Evolutionary conservation across 208 protist genomes (phyloP).

Genomic region (Trypanosoma melophagium): DNA sequence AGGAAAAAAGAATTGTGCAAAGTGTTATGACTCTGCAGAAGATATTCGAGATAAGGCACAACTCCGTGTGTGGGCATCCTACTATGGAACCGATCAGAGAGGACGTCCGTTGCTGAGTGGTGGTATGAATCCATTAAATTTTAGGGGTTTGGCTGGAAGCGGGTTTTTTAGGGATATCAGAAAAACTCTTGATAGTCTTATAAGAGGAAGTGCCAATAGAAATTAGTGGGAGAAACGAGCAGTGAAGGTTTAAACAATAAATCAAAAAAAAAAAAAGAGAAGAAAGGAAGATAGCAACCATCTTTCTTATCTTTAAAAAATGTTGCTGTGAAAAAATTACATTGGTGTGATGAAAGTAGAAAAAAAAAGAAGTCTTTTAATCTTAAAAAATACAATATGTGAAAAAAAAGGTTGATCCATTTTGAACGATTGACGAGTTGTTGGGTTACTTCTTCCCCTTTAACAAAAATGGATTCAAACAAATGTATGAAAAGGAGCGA

Average conservation of each 20-base stretch:
- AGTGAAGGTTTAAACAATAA: not conserved
- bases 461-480: too few species aligned
- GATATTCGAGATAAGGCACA: constrained; percentile 12
- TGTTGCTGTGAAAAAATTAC: too few species aligned
- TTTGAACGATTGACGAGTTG: too few species aligned
- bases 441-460: too few species aligned
- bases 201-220: not conserved
- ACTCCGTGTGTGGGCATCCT: constrained; percentile 66
- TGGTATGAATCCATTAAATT: constrained; percentile 73
- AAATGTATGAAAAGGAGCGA: too few species aligned
- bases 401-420: too few species aligned
- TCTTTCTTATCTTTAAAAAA: too few species aligned
- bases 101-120: constrained; percentile 51
- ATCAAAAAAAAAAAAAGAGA: too few species aligned
- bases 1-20: constrained; percentile 76
- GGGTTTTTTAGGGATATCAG: constrained; percentile 26
- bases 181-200: not conserved
- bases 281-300: too few species aligned
- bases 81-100: constrained; percentile 75
- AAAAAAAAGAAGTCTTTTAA: too few species aligned
- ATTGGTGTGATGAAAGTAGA: too few species aligned
- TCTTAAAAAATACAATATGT: too few species aligned
- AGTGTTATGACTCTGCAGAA: constrained; percentile 35
- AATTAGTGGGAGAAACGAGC: not conserved
- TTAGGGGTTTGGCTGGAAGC: constrained; percentile 36